Evolutionary conservation across 2,329 filamentous ascomycete species (phyloP).

Genomic region (Alternaria conjuncta): DNA sequence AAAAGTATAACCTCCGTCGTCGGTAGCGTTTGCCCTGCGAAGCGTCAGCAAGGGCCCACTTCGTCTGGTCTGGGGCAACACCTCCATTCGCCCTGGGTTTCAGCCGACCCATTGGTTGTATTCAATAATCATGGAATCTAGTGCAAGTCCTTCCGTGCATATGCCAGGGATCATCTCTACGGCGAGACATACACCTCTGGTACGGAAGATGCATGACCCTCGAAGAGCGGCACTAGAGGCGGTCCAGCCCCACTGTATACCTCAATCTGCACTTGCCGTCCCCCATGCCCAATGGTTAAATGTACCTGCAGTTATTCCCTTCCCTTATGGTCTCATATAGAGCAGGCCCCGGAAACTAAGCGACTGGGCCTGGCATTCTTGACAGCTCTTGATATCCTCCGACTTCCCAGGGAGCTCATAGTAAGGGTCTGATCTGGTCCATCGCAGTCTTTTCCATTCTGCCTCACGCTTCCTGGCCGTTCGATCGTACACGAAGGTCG

Average conservation of each 20-base stretch:
- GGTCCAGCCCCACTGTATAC: slow-evolving; percentile 4
- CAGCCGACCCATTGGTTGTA: slow-evolving; percentile 7
- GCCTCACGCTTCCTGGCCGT: neutral
- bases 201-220: slow-evolving; percentile 7
- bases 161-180: slow-evolving; percentile 6
- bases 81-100: slow-evolving; percentile 1
- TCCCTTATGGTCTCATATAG: slow-evolving; percentile 8
- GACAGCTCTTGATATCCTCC: slow-evolving; percentile 9
- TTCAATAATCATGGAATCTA: slow-evolving; percentile 6
- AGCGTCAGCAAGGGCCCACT: slow-evolving; percentile 2
- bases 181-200: slow-evolving; percentile 1
- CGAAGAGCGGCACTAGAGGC: slow-evolving; percentile 3
- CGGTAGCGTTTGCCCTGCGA: neutral
- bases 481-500: neutral
- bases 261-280: slow-evolving; percentile 7
- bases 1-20: slow-evolving; percentile 8
- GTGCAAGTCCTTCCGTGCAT: slow-evolving; percentile 5
- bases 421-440: neutral
- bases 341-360: neutral
- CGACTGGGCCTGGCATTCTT: neutral
- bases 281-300: slow-evolving; percentile 2
- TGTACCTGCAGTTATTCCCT: slow-evolving; percentile 5
- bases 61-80: slow-evolving; percentile 5
- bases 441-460: neutral
- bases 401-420: neutral